Conservation (phyloP, 345 rosid genomes). For the Gossypium herbaceum region DNA sequence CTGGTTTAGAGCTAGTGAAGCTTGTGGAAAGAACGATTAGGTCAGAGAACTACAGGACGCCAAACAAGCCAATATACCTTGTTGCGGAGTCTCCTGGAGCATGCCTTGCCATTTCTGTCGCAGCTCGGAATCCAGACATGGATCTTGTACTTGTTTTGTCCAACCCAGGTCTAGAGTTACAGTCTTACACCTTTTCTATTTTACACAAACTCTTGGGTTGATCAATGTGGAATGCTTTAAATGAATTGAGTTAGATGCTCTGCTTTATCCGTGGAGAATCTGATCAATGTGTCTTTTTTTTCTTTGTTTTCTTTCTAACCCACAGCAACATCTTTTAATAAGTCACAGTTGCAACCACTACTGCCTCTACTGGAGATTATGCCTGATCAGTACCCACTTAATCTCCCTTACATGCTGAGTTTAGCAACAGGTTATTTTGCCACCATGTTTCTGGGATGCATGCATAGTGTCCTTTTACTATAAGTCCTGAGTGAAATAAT, state of each 20-base stretch:
- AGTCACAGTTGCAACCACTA: conserved; percentile 36
- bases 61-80: conserved; percentile 51
- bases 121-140: conserved; percentile 50
- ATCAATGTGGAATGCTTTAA: background rate
- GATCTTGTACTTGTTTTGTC: conserved; percentile 53
- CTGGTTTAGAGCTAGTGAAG: conserved; percentile 42
- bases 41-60: conserved; percentile 35
- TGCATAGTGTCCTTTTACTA: background rate
- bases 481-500: background rate
- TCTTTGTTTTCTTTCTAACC: background rate
- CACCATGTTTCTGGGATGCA: background rate
- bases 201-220: too few species aligned
- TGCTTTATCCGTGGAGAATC: background rate
- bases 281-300: background rate
- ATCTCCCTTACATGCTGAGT: conserved; percentile 33
- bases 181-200: background rate
- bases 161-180: conserved; percentile 49
- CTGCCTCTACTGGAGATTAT: conserved; percentile 35
- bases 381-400: conserved; percentile 36
- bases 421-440: conserved; percentile 30
- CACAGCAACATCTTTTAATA: conserved; percentile 43
- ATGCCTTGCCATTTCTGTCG: conserved; percentile 59
- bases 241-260: background rate
- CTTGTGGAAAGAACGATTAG: conserved; percentile 47
- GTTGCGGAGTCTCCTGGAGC: conserved; percentile 64